phyloP scores from a whole-genome alignment of 345 rosid genomes.

The Eucalyptus lansdowneana region DNA sequence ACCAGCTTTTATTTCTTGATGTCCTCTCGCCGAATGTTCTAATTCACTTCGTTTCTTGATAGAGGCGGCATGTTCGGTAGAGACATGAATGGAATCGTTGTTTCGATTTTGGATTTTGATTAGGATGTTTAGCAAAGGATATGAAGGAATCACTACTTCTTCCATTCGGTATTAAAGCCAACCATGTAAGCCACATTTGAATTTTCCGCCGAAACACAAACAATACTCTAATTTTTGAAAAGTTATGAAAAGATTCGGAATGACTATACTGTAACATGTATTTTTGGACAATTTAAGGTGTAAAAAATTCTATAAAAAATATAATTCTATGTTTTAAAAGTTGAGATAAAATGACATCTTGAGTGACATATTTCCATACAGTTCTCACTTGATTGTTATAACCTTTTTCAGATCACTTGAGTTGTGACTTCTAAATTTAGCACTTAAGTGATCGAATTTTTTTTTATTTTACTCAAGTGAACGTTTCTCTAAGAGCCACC shows the following conservation, averaged over 20 bases:
- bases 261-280: background rate
- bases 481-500: background rate
- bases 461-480: background rate
- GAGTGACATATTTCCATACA: too few relatives aligned
- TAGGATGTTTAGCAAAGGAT: background rate
- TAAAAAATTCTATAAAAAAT: too few relatives aligned
- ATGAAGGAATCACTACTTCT: background rate
- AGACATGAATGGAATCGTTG: background rate
- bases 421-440: background rate
- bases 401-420: background rate
- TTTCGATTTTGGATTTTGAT: background rate
- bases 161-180: background rate
- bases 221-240: background rate
- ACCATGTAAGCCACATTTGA: background rate
- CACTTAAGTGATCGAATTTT: background rate
- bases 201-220: background rate
- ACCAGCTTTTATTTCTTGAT: background rate
- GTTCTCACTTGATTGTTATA: background rate
- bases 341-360: background rate
- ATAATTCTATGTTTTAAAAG: rapidly evolving
- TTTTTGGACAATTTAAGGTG: background rate
- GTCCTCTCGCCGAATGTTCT: background rate
- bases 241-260: background rate
- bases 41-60: background rate
- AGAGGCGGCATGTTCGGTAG: background rate